Evolutionary conservation across 2,329 filamentous ascomycete species (phyloP).

Genomic region (Ascochyta fabae): DNA sequence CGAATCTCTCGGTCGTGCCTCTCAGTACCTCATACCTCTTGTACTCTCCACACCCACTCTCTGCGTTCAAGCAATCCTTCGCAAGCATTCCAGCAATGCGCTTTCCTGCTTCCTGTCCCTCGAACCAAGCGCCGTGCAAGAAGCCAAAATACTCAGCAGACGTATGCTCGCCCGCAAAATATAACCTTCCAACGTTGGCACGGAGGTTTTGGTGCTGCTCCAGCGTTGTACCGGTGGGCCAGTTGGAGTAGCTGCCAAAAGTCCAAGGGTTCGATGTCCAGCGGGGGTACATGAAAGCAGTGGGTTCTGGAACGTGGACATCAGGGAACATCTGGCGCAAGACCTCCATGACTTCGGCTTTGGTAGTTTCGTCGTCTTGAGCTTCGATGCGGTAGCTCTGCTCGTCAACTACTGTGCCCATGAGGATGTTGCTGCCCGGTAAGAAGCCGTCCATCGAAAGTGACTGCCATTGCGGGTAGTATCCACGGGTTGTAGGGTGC

Average conservation of each 20-base stretch:
- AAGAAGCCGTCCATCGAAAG: slow-evolving; percentile 64
- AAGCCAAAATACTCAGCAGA: slow-evolving; percentile 70
- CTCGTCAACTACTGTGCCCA: slow-evolving; percentile 66
- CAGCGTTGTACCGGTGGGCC: slow-evolving; percentile 68
- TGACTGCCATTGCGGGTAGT: slow-evolving; percentile 70
- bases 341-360: slow-evolving; percentile 63
- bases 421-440: slow-evolving; percentile 68
- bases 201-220: slow-evolving; percentile 72
- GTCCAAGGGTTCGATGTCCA: slow-evolving; percentile 61
- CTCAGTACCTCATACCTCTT: slow-evolving; percentile 38
- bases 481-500: slow-evolving; percentile 55
- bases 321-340: slow-evolving; percentile 68
- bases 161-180: slow-evolving; percentile 70
- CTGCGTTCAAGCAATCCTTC: slow-evolving; percentile 31
- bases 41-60: slow-evolving; percentile 37
- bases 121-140: slow-evolving; percentile 58
- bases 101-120: slow-evolving; percentile 42
- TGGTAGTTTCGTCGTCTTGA: slow-evolving; percentile 64
- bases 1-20: slow-evolving; percentile 37
- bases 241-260: slow-evolving; percentile 71
- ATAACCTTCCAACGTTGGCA: slow-evolving; percentile 67
- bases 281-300: slow-evolving; percentile 66
- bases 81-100: slow-evolving; percentile 40
- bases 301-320: slow-evolving; percentile 63
- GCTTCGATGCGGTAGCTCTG: slow-evolving; percentile 65